Percentiles rank a stretch among this genome's conserved stretches.
These are phyloP conservation scores for Ensete ventricosum DNA, from an alignment of 176 grass and related monocot genomes.

Conservation along the genomic window DNA sequence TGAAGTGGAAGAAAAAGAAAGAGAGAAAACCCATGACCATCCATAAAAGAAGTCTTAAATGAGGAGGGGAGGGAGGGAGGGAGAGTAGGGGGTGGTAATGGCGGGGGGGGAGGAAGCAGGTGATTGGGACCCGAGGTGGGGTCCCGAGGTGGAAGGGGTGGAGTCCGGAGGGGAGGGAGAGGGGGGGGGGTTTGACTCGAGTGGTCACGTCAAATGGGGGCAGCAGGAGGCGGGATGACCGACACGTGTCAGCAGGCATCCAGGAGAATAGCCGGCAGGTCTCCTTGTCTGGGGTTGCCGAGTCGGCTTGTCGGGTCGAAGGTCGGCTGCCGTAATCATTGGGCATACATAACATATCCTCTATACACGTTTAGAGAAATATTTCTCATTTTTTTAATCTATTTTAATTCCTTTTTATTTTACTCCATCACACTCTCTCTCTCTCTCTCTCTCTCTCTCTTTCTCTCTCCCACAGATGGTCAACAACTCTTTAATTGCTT, in stretches of 20 bases:
- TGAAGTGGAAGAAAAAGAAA: conserved; percentile 23
- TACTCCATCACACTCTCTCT: background rate
- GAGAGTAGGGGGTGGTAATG: background rate
- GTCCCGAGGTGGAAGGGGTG: no score
- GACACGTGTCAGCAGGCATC: conserved; percentile 43
- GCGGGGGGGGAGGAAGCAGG: background rate
- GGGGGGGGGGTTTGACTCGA: conserved; percentile 15
- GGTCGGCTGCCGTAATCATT: conserved; percentile 62
- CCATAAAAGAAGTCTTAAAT: background rate
- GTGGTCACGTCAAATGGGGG: conserved; percentile 11
- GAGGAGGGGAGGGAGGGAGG: background rate
- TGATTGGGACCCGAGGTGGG: background rate
- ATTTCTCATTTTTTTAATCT: background rate
- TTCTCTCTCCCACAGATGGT: background rate
- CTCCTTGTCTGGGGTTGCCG: conserved; percentile 38
- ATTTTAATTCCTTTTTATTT: background rate
- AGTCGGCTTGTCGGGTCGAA: conserved; percentile 36
- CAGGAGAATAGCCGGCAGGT: conserved; percentile 72
- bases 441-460: background rate
- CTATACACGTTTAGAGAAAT: no score
- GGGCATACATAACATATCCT: background rate
- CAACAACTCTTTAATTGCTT: background rate
- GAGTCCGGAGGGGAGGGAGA: background rate
- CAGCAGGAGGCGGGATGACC: background rate
- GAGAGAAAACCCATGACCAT: background rate